Conservation (phyloP, 805 yeast species). For the Priceomyces medius region DNA sequence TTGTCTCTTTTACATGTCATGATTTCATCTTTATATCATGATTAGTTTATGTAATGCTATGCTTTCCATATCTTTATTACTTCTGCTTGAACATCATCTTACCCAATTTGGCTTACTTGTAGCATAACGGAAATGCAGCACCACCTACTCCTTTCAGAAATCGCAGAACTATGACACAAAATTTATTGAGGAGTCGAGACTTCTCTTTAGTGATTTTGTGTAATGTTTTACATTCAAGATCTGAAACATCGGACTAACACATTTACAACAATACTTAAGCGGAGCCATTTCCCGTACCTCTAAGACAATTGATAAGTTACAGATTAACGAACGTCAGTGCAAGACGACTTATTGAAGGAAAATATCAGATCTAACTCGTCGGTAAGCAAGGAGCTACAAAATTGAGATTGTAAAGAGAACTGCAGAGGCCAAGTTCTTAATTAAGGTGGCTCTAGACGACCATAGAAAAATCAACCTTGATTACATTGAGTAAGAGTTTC, state of each 20-base stretch:
- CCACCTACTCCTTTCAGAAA: conserved; percentile 1
- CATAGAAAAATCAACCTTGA: too few species aligned
- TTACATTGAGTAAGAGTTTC: too few species aligned
- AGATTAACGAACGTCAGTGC: background rate
- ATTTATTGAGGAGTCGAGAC: conserved; percentile 1
- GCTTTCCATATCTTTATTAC: background rate
- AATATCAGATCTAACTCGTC: background rate
- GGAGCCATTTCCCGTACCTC: conserved; percentile 1
- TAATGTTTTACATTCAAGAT: conserved; percentile 14
- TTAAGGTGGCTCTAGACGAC: too few species aligned
- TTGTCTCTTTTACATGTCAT: too few species aligned
- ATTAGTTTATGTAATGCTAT: conserved; percentile 1
- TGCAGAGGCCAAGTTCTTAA: too few species aligned
- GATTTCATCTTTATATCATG: background rate
- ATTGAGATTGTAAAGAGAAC: too few species aligned
- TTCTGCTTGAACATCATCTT: background rate
- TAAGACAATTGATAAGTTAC: background rate
- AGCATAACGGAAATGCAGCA: background rate
- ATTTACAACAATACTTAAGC: conserved; percentile 7
- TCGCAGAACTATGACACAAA: background rate
- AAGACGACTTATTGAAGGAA: background rate
- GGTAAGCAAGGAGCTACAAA: background rate
- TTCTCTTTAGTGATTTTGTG: conserved; percentile 10
- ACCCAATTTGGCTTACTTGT: background rate
- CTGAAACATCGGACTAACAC: conserved; percentile 13